Base-by-base conservation (phyloP, 306 rosid species). In the Medicago ruthenica region DNA sequence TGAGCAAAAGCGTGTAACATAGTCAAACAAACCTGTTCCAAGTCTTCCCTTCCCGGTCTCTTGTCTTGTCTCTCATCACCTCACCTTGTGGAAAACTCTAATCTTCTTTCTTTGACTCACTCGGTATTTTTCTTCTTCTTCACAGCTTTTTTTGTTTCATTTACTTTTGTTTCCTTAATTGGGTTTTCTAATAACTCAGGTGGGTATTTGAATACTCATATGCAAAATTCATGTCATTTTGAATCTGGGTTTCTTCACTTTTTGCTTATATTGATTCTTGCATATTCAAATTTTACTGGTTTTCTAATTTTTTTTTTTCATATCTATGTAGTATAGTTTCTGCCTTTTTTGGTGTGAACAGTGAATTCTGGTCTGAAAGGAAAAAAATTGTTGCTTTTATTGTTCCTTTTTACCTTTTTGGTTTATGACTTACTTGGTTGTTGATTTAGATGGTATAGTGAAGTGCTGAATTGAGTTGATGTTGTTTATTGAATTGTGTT, bases 401-500 rank as follows among this genome's bases (percentile, higher is more conserved):
- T 9, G 8, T 6, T 11, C 9, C 4, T 8, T 8, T 8, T 4
- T 40, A n/a, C n/a, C n/a, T n/a, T n/a, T n/a, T n/a, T n/a, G n/a
- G 17, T 7, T 76, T 70, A 47, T 16, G 60, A 13, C 57, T 63
- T 64, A 27, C 41, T 67, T 54, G 71, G 27, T 40, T 60, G 59
- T 17, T 42, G 40, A 27, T 31, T 67, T 54, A 59, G 20, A 20
- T 60, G 59, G 15, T 42, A 31, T 62, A 44, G 48, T 68, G 27
- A 51, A 75, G 45, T 75, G 74, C 53, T 81, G 83, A 78, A 81
- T 74, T 75, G 73, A 31, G 77, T 45, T 81, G 55, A 48, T 64
- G 27, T 1, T 60, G 18, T 57, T 68, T 70, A 22, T 67, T 65
- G 31, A 72, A 15, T 20, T 81, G 17, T 77, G 69, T 81, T 65